Conservation (phyloP, 495 filamentous ascomycete genomes). For the Aspergillus avenaceus region DNA sequence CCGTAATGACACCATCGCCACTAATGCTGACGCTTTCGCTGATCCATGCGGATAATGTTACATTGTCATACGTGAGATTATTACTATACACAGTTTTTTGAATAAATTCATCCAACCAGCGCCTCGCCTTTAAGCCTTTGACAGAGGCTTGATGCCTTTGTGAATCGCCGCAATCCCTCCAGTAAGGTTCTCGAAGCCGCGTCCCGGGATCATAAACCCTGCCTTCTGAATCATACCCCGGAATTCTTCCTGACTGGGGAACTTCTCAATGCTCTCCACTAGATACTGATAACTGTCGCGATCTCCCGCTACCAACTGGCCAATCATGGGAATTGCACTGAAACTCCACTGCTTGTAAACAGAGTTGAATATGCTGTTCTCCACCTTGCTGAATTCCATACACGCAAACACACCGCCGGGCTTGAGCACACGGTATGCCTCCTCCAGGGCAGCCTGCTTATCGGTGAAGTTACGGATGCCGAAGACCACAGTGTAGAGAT, state of each 20-base stretch:
- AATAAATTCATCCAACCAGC: not conserved
- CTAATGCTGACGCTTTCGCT: conserved; percentile 12
- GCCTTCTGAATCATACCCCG: conserved; percentile 81
- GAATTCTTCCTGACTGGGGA: conserved; percentile 82
- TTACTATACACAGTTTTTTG: not conserved
- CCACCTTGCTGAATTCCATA: conserved; percentile 88
- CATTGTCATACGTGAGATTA: not conserved
- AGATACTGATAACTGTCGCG: conserved; percentile 97
- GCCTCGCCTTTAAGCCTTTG: conserved; percentile 14
- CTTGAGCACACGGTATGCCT: conserved; percentile 84
- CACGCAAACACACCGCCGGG: conserved; percentile 96
- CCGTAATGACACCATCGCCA: conserved; percentile 20
- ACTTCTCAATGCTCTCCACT: conserved; percentile 94
- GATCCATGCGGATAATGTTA: conserved; percentile 2
- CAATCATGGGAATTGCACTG: conserved; percentile 87
- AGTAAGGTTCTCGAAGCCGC: conserved; percentile 83
- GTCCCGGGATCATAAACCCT: conserved; percentile 78
- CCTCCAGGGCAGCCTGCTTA: conserved; percentile 71
- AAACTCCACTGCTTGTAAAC: conserved; percentile 97
- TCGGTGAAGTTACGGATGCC: conserved; percentile 95
- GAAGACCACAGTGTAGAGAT: conserved; percentile 97
- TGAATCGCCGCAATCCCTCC: conserved; percentile 93
- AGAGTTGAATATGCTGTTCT: conserved; percentile 68
- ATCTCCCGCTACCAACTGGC: conserved; percentile 91
- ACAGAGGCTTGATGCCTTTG: conserved; percentile 85